These are phyloP conservation scores for Aethionema arabicum DNA, from an alignment of 345 rosid genomes.

Conservation along the genomic window DNA sequence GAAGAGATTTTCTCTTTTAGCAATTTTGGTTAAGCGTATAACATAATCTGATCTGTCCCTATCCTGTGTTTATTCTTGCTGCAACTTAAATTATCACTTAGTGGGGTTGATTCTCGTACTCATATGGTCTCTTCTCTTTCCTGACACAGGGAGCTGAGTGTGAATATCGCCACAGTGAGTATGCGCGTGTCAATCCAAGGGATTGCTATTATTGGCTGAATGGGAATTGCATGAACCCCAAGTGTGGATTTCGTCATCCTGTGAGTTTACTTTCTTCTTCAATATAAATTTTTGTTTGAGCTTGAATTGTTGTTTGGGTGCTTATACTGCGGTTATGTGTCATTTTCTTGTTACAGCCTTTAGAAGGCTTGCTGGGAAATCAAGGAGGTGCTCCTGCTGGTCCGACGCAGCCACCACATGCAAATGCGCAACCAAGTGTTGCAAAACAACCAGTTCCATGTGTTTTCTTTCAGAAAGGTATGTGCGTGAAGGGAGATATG, in stretches of 20 bases:
- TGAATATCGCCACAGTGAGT: slow-evolving; percentile 97
- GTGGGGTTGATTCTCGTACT: too few species aligned
- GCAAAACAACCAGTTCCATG: slow-evolving; percentile 75
- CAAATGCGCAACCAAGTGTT: slow-evolving; percentile 35
- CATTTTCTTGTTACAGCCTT: slow-evolving; percentile 55
- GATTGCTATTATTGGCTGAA: slow-evolving; percentile 95
- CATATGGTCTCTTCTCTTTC: slow-evolving; percentile 9
- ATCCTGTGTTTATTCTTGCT: neutral
- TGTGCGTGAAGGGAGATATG: slow-evolving; percentile 81
- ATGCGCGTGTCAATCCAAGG: slow-evolving; percentile 89
- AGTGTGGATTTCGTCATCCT: slow-evolving; percentile 91
- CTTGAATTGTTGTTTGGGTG: slow-evolving; percentile 2
- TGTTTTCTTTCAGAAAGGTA: slow-evolving; percentile 77
- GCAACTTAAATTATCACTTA: neutral
- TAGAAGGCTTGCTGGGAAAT: slow-evolving; percentile 78
- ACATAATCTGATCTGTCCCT: slow-evolving; percentile 5
- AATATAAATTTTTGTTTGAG: neutral
- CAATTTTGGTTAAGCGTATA: neutral
- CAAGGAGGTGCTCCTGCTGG: slow-evolving; percentile 52
- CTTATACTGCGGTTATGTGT: slow-evolving; percentile 23
- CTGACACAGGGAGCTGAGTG: slow-evolving; percentile 77
- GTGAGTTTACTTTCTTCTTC: slow-evolving; percentile 50
- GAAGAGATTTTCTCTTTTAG: neutral
- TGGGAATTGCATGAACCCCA: slow-evolving; percentile 88
- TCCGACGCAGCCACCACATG: slow-evolving; percentile 39